Conservation (phyloP, 2,329 filamentous ascomycete species). For the Colletotrichum sp. region DNA sequence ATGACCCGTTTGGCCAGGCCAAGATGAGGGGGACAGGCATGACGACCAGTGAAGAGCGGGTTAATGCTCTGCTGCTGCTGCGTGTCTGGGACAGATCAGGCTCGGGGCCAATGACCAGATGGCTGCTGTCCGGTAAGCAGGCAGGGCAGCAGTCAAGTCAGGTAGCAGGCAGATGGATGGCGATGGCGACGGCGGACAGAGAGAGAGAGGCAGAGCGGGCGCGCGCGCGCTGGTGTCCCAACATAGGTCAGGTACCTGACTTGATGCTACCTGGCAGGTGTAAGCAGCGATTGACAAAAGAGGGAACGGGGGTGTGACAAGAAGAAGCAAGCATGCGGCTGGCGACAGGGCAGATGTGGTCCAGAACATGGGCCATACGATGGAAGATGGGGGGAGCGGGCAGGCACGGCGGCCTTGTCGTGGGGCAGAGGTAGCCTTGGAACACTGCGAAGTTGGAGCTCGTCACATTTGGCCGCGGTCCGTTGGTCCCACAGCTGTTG, state of each 20-base stretch:
- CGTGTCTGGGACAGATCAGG: background rate
- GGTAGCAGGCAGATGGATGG: background rate
- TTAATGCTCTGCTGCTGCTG: constrained; percentile 11
- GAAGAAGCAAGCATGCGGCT: constrained; percentile 19
- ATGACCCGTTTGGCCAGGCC: background rate
- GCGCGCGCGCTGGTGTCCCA: background rate
- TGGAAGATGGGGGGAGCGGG: background rate
- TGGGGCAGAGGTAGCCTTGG: background rate
- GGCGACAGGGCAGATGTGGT: background rate
- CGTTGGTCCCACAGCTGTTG: background rate
- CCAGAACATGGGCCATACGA: constrained; percentile 11
- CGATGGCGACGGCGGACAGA: background rate
- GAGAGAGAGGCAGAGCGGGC: background rate
- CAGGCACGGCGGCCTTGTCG: background rate
- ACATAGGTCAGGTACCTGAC: background rate
- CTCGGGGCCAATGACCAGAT: background rate
- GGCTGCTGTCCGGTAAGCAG: background rate
- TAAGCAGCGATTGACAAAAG: constrained; percentile 14
- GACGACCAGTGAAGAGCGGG: background rate
- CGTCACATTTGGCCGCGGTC: background rate
- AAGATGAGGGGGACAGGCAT: background rate
- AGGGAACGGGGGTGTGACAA: constrained; percentile 7
- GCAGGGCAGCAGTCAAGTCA: background rate
- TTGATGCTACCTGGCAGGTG: background rate
- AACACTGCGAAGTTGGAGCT: background rate